Conservation (phyloP, 2,329 filamentous ascomycete species). For the Botrytis cinerea region DNA sequence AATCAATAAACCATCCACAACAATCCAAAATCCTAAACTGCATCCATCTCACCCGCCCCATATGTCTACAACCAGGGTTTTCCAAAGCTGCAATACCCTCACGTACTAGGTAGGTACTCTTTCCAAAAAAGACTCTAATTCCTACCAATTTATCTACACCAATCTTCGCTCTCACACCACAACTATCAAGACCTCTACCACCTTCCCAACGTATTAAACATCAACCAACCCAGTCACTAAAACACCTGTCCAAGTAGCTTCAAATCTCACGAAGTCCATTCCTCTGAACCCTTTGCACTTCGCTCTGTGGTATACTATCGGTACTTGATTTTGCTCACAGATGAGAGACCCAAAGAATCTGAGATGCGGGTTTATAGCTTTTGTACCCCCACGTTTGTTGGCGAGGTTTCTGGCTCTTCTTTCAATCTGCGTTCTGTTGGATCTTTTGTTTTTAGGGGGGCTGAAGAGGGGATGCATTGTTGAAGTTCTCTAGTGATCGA, state of each 20-base stretch:
- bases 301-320: rapidly evolving
- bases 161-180: not conserved
- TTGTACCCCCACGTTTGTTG: not conserved
- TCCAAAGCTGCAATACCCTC: not conserved
- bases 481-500: not conserved
- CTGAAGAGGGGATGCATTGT: not conserved
- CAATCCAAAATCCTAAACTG: not conserved
- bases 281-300: not conserved
- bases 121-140: not conserved
- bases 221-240: not conserved
- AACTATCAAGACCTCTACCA: not conserved
- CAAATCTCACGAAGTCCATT: not conserved
- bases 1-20: not conserved
- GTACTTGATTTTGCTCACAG: not conserved
- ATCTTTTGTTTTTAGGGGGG: not conserved
- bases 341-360: not conserved
- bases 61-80: not conserved
- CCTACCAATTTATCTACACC: not conserved
- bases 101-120: not conserved
- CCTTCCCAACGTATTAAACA: not conserved
- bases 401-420: not conserved
- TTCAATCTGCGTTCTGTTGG: not conserved
- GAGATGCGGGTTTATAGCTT: not conserved
- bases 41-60: not conserved
- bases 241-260: rapidly evolving